Percentiles rank a stretch among this genome's conserved stretches.
Conservation (phyloP, 169 alveolate genomes). For the Plasmodium relictum region DNA sequence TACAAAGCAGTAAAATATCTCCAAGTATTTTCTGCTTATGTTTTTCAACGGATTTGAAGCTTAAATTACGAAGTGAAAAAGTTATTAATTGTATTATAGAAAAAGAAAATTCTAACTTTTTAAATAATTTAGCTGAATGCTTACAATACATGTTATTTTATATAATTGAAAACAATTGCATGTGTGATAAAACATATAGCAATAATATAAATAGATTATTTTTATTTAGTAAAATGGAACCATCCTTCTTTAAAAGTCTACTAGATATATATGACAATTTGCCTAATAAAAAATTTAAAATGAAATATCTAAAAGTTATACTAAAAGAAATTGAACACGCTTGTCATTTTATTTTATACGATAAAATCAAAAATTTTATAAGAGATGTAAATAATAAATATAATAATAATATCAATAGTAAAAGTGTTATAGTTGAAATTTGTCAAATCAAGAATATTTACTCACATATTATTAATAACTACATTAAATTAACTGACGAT, state of each 20-base stretch:
- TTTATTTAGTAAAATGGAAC: constrained; percentile 54
- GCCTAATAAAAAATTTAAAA: constrained; percentile 24
- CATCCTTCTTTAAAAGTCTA: constrained; percentile 33
- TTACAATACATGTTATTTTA: constrained; percentile 58
- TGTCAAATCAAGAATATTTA: constrained; percentile 17
- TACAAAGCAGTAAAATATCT: constrained; percentile 35
- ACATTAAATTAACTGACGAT: not conserved
- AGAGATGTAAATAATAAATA: constrained; percentile 35
- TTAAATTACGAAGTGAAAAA: constrained; percentile 65
- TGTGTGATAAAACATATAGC: not conserved
- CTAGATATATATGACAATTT: constrained; percentile 55
- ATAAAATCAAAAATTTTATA: constrained; percentile 36
- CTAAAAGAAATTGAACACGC: constrained; percentile 71
- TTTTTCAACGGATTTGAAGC: constrained; percentile 33
- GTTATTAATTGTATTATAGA: constrained; percentile 45
- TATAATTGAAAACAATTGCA: constrained; percentile 61
- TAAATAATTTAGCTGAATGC: constrained; percentile 66
- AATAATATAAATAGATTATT: not conserved
- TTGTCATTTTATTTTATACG: constrained; percentile 47
- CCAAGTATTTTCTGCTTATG: constrained; percentile 62
- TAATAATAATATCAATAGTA: not conserved
- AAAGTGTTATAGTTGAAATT: constrained; percentile 1
- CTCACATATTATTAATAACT: constrained; percentile 4
- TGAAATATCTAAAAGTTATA: constrained; percentile 48
- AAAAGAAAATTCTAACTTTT: constrained; percentile 55